Base-by-base conservation (phyloP, 1,139 yeast genomes). In the Scheffersomyces segobiensis region DNA sequence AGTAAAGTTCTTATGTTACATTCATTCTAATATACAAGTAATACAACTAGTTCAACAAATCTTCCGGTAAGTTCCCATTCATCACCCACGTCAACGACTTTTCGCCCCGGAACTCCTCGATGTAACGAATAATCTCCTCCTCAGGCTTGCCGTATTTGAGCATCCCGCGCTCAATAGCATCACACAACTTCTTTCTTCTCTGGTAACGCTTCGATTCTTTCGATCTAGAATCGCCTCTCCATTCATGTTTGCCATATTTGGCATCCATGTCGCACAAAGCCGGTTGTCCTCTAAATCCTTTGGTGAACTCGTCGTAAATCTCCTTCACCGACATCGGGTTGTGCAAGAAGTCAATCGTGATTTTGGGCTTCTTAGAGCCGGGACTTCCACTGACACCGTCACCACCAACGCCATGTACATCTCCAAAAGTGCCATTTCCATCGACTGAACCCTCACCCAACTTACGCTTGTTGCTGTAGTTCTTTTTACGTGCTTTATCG, bases 161-260 rank as follows among this genome's bases (percentile, higher is more conserved):
- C 71, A 76, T 73, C 1, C 84, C 83, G 46, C 80, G 65, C 53
- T 76, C 77, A 50, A 80, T 78, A 39, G 83, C 82, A 62, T 80
- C 83, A 60, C 82, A 79, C 52, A 80, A 67, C 65, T 80, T 76
- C 63, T 79, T 80, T 52, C 84, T 68, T 62, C 84, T 68, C 65
- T 80, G 84, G 65, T 66, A 80, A 60, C 84, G 67, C 65, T 80
- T 80, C 50, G 79, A 74, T 58, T 80, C 83, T 63, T 80, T 80
- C n/a, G 82, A 77, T 52, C 84, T 64, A 12, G 81, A 76, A 65
- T 80, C 83, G 24, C 84, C 84, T 59, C 84, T 68, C 84, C 84
- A 80, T 57, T 77, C 77, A 61, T 75, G 75, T 61, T 80, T 80
- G 20, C 84, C 84, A 62, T 74, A 79, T 57, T 79, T 73, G 47